Conservation (phyloP, 1,284 basidiomycete genomes). For the Phaffia rhodozyma region DNA sequence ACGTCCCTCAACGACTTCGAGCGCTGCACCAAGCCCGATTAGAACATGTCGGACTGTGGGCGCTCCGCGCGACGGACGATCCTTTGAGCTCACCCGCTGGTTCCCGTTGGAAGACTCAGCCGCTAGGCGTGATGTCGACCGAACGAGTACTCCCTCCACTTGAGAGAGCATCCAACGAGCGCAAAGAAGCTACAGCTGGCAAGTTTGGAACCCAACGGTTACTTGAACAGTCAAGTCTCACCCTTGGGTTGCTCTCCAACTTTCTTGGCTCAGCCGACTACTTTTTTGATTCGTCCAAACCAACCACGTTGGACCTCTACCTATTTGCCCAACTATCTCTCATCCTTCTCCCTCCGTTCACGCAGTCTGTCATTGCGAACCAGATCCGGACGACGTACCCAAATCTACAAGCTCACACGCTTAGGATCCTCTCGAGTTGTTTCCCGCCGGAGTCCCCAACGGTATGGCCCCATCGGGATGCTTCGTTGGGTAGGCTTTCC, state of each 20-base stretch:
- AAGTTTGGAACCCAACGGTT: slow-evolving; percentile 8
- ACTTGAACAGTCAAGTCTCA: slow-evolving; percentile 2
- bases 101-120: not conserved
- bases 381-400: slow-evolving; percentile 29
- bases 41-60: slow-evolving; percentile 30
- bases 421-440: slow-evolving; percentile 9
- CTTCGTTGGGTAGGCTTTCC: not conserved
- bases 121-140: slow-evolving; percentile 6
- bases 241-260: slow-evolving; percentile 7
- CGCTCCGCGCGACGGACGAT: slow-evolving; percentile 26
- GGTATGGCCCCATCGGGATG: slow-evolving; percentile 1
- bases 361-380: slow-evolving; percentile 30
- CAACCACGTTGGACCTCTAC: slow-evolving; percentile 30
- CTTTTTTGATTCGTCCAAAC: slow-evolving; percentile 20
- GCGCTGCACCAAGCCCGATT: slow-evolving; percentile 27
- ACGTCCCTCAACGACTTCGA: slow-evolving; percentile 30
- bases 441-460: slow-evolving; percentile 24
- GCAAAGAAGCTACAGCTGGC: not conserved
- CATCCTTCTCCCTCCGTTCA: slow-evolving; percentile 30
- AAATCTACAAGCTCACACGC: slow-evolving; percentile 24
- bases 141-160: slow-evolving; percentile 8
- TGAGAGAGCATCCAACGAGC: slow-evolving; percentile 8
- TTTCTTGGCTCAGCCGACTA: slow-evolving; percentile 4
- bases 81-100: not conserved
- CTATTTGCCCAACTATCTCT: slow-evolving; percentile 35